A percentile compares a stretch with the other conserved stretches of the same genome.
Evolutionary conservation across 768 basidiomycete genomes (phyloP).

Genomic region (Lactarius vividus): DNA sequence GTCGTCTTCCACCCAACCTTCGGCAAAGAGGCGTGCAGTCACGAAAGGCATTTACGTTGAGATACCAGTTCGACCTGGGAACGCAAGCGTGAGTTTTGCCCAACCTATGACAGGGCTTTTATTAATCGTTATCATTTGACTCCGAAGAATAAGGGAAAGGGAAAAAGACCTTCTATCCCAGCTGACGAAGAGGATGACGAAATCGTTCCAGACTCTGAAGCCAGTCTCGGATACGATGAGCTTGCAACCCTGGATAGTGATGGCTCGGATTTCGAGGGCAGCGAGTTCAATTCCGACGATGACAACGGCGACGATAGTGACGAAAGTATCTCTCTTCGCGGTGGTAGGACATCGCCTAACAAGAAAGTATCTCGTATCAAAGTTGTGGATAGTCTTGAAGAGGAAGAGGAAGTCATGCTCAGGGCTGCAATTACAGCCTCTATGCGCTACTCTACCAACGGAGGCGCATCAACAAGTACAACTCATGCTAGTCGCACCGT

Average conservation of each 20-base stretch:
- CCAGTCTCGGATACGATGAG: slow-evolving; percentile 33
- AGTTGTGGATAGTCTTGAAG: slow-evolving; percentile 25
- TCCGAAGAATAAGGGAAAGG: slow-evolving; percentile 25
- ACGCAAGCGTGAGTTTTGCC: slow-evolving; percentile 26
- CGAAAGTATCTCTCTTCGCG: slow-evolving; percentile 4
- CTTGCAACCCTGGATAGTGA: slow-evolving; percentile 32
- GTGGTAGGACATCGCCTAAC: slow-evolving; percentile 6
- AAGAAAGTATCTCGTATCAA: slow-evolving; percentile 1
- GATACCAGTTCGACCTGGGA: slow-evolving; percentile 19
- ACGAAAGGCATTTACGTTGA: slow-evolving; percentile 30
- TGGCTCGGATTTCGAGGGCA: slow-evolving; percentile 36
- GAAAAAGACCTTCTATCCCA: slow-evolving; percentile 7
- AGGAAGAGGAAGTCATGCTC: slow-evolving; percentile 45
- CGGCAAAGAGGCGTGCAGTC: slow-evolving; percentile 29
- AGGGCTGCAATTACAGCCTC: slow-evolving; percentile 57
- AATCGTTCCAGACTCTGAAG: slow-evolving; percentile 53
- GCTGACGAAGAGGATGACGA: slow-evolving; percentile 7
- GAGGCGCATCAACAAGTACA: slow-evolving; percentile 31
- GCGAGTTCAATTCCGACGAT: slow-evolving; percentile 48
- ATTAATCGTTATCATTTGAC: slow-evolving; percentile 18
- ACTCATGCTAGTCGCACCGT: slow-evolving; percentile 37
- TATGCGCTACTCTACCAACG: slow-evolving; percentile 33
- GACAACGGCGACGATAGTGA: slow-evolving; percentile 20
- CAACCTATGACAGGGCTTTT: slow-evolving; percentile 1
- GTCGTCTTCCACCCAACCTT: slow-evolving; percentile 28